A percentile compares a stretch with the other conserved stretches of the same genome.
Evolutionary conservation across 2,329 filamentous ascomycete genomes (phyloP).

Genomic region (Ascochyta lentis): DNA sequence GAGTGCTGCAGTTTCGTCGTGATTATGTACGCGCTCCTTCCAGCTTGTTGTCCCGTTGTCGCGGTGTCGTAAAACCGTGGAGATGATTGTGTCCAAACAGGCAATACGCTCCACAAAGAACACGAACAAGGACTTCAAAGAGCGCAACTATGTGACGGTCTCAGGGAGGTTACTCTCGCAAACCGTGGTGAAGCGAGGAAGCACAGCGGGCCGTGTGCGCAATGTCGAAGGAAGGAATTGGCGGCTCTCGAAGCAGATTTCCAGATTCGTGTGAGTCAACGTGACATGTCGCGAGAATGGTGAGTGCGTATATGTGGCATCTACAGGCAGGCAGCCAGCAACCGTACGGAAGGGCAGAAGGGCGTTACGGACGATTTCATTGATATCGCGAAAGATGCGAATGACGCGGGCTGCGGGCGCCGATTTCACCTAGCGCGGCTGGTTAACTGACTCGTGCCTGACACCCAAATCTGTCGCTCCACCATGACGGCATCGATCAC

Average conservation of each 20-base stretch:
- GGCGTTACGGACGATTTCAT: slow-evolving; percentile 15
- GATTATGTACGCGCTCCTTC: slow-evolving; percentile 20
- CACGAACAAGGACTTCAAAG: slow-evolving; percentile 8
- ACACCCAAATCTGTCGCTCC: slow-evolving; percentile 5
- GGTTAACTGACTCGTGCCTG: slow-evolving; percentile 15
- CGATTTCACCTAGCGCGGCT: slow-evolving; percentile 14
- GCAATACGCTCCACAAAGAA: slow-evolving; percentile 22
- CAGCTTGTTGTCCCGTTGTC: slow-evolving; percentile 25
- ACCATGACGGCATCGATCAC: slow-evolving; percentile 19
- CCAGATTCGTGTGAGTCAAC: background rate
- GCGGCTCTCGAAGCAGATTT: background rate
- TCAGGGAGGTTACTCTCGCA: slow-evolving; percentile 2
- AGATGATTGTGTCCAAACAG: slow-evolving; percentile 25
- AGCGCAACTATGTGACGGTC: slow-evolving; percentile 1
- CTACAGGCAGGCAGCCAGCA: background rate
- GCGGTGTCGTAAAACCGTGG: slow-evolving; percentile 20
- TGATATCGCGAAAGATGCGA: slow-evolving; percentile 11
- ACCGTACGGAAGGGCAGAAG: background rate
- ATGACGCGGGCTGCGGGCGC: slow-evolving; percentile 16
- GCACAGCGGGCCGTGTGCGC: slow-evolving; percentile 6
- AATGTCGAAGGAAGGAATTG: slow-evolving; percentile 3
- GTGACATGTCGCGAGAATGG: slow-evolving; percentile 3
- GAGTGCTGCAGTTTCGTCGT: slow-evolving; percentile 5
- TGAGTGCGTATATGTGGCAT: background rate
- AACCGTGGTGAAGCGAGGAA: background rate